These are phyloP conservation scores for Naganishia vishniacii DNA, from an alignment of 768 basidiomycete genomes.

Conservation along the genomic window DNA sequence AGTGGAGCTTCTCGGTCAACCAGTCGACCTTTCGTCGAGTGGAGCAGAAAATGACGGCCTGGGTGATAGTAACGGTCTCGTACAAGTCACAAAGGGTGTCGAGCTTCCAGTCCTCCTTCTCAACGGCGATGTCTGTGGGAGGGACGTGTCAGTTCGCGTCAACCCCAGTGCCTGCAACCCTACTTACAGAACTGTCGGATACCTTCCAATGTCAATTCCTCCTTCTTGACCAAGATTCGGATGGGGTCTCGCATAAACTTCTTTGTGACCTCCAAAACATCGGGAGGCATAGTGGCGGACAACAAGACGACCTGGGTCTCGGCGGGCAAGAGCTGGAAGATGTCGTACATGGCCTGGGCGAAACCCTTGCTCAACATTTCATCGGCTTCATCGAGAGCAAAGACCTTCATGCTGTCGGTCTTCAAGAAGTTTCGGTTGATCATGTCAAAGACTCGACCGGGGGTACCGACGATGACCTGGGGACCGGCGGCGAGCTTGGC, in stretches of 20 bases:
- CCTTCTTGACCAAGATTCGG: conserved; percentile 97
- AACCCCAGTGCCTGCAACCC: neutral
- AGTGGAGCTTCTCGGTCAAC: conserved; percentile 97
- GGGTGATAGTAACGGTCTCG: conserved; percentile 96
- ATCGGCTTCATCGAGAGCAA: conserved; percentile 61
- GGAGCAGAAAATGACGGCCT: conserved; percentile 99
- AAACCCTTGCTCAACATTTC: conserved; percentile 96
- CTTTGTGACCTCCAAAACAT: conserved; percentile 97
- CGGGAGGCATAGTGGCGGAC: conserved; percentile 91
- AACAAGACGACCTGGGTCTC: conserved; percentile 95
- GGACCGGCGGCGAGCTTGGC: conserved; percentile 94
- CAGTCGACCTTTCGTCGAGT: conserved; percentile 97
- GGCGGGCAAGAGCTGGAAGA: conserved; percentile 93
- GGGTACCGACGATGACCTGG: conserved; percentile 94
- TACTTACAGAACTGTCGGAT: conserved; percentile 49
- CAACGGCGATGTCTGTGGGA: conserved; percentile 67
- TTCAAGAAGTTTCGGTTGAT: conserved; percentile 87
- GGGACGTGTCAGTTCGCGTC: neutral
- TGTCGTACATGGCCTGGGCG: conserved; percentile 99
- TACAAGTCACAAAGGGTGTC: conserved; percentile 96
- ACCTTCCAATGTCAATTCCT: conserved; percentile 87
- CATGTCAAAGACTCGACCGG: conserved; percentile 98
- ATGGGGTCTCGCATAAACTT: conserved; percentile 99
- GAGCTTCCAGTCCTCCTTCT: conserved; percentile 99
- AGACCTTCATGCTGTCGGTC: conserved; percentile 94